Base-by-base conservation (phyloP, 108 stramenopile species). In the Discostella pseudostelligera region DNA sequence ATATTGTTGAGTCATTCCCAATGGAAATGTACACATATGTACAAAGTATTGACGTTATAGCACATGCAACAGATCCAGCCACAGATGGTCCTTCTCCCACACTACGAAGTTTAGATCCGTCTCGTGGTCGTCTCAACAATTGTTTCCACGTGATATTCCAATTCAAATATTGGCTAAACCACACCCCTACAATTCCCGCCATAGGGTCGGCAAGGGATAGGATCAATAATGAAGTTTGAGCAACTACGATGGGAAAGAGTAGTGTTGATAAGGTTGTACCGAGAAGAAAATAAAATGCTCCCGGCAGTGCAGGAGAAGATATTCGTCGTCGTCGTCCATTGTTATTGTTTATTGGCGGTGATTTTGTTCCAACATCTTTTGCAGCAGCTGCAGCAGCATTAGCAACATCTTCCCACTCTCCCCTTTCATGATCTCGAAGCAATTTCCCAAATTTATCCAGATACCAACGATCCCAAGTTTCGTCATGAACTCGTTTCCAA, bases 241-340 rank as follows among this genome's bases (percentile, higher is more conserved):
- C 69, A 29, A 47, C 50, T 25, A 25, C 28, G 16, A 39, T 17
- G 6, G 62, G 17, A 57, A 65, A 77, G 9, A 69, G 44, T 13
- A 53, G 32, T 16, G 68, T 49, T 0, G 57, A 45, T 1, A 70
- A 1, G 12, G 69, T 32, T 1, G 60, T 48, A 12, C 78, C 78
- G 19, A 78, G 61, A 9, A 78, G 72, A 28, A 72, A 78, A 25
- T 78, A 78, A 48, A 78, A 78, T 44, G 78, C 78, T 17, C 78
- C 78, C 8, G 78, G 72, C 7, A 72, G 44, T 6, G 53, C 37
- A 11, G 78, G 76, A n/a, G 3, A 19, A 11, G 45, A 26, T 61
- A 39, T 74, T 19, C 65, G n/a, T 47, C 66, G 10, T 48, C 66
- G 55, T 12, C 44, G 26, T 29, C 35, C 19, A 21, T 61, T 32